Conservation (phyloP, 192 early-diverging fungal genomes). For the Umbelopsis sp. region DNA sequence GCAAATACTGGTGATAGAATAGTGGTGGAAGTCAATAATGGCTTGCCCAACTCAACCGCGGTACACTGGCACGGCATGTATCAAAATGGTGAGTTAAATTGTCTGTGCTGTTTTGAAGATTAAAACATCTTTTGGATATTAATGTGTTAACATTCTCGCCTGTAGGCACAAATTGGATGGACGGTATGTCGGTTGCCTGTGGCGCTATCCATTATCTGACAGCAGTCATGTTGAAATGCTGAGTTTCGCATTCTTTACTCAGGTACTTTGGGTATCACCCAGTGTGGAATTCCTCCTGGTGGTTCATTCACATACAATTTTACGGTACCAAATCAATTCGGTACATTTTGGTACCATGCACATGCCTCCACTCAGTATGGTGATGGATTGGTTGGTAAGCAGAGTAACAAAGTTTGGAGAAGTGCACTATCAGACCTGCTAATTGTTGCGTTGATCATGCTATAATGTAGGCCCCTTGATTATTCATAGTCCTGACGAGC, state of each 20-base stretch:
- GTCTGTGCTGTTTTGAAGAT: too few species aligned
- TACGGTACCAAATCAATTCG: conserved; percentile 49
- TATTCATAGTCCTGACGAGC: conserved; percentile 49
- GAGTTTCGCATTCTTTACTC: too few species aligned
- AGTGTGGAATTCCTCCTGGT: conserved; percentile 46
- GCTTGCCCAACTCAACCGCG: conserved; percentile 33
- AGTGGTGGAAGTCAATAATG: conserved; percentile 42
- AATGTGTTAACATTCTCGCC: too few species aligned
- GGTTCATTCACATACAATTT: conserved; percentile 42
- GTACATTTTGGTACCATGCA: conserved; percentile 42
- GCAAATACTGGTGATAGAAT: conserved; percentile 48
- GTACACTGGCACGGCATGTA: conserved; percentile 16
- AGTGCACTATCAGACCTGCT: too few species aligned
- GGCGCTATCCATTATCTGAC: too few species aligned
- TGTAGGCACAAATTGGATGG: too few species aligned
- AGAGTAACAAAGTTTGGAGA: too few species aligned
- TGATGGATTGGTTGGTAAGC: conserved; percentile 52
- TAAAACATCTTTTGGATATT: too few species aligned
- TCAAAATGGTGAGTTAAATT: conserved; percentile 39
- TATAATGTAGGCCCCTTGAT: conserved; percentile 74
- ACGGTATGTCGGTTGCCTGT: too few species aligned
- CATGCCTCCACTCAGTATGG: conserved; percentile 44
- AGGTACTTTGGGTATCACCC: too few species aligned
- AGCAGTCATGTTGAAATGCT: too few species aligned
- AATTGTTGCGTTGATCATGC: too few species aligned